phyloP scores from a whole-genome alignment of 192 early-diverging fungal genomes.

The Funneliformis mosseae region DNA sequence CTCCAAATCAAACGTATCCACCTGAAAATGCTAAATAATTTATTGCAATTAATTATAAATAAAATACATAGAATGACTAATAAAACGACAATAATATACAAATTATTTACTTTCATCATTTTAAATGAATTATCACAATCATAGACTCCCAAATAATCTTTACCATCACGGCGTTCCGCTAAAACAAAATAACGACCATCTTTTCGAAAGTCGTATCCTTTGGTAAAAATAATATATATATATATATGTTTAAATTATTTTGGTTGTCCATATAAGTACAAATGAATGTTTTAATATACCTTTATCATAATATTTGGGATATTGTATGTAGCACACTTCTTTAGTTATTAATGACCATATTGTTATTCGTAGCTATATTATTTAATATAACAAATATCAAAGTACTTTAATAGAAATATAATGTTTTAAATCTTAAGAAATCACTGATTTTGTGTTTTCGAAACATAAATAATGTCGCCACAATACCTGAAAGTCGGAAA shows the following conservation, averaged over 20 bases:
- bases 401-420: slow-evolving; percentile 29
- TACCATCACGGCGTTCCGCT: slow-evolving; percentile 58
- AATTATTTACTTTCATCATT: slow-evolving; percentile 56
- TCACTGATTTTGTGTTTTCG: no score
- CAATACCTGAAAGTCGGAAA: slow-evolving; percentile 34
- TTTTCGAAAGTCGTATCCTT: slow-evolving; percentile 57
- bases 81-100: background rate
- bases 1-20: slow-evolving; percentile 73
- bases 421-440: no score
- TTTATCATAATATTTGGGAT: slow-evolving; percentile 66
- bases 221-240: background rate
- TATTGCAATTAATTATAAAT: background rate
- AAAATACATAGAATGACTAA: background rate
- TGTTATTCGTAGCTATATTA: slow-evolving; percentile 58
- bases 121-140: slow-evolving; percentile 64
- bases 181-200: slow-evolving; percentile 68
- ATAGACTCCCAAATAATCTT: slow-evolving; percentile 66
- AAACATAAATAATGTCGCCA: no score
- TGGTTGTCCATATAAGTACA: background rate
- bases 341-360: slow-evolving; percentile 68
- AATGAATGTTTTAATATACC: slow-evolving; percentile 38
- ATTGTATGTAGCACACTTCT: slow-evolving; percentile 62
- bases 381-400: background rate
- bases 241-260: no score
- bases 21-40: slow-evolving; percentile 59